Base-by-base conservation (phyloP, 305 asterid genomes). In the Plantago coronopus region DNA sequence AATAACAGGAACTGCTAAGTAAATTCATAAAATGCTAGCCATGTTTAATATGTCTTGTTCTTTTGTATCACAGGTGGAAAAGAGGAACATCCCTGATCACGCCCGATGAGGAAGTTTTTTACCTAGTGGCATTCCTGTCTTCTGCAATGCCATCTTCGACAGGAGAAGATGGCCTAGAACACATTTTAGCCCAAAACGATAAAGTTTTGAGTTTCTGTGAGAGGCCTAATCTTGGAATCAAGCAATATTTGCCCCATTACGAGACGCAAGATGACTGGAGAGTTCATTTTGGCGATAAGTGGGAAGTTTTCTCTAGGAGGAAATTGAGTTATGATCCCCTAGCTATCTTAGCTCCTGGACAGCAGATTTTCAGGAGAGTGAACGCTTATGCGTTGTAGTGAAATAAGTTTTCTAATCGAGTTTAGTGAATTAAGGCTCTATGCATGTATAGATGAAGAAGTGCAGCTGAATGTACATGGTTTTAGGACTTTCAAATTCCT, bases 271-370 rank as follows among this genome's bases (percentile, higher is more conserved):
- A 87, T 65, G 96, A 89, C 49, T 93, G 99, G 99, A 82, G 72
- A 76, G 67, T 77, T 63, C 99, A 93, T 70, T 93, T 89, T 47
- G 99, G 97, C 31, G 25, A 65, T 34, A 72, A 72, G 17, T 94
- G 99, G 99, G 88, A 87, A 64, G 77, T 53, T 55, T 94, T 89
- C 75, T 66, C 62, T 18, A 57, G 67, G 71, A 85, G 94, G 72
- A 94, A 94, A 74, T 62, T 71, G 66, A 65, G 67, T 58, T 89
- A 89, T 51, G 99, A 93, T 43, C 97, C 99, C 38, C 67, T 89
- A 48, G 91, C 90, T 29, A 87, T 93, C 73, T 78, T 93, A 70
- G 94, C 99, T 75, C 99, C 99, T 7, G 99, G 97, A 19, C 99
- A 89, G 47, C 69, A 78, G 67, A 89, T 94, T 72, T 94, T 94